phyloP scores from a whole-genome alignment of 208 protist genomes.

The Crithidia expoeki region DNA sequence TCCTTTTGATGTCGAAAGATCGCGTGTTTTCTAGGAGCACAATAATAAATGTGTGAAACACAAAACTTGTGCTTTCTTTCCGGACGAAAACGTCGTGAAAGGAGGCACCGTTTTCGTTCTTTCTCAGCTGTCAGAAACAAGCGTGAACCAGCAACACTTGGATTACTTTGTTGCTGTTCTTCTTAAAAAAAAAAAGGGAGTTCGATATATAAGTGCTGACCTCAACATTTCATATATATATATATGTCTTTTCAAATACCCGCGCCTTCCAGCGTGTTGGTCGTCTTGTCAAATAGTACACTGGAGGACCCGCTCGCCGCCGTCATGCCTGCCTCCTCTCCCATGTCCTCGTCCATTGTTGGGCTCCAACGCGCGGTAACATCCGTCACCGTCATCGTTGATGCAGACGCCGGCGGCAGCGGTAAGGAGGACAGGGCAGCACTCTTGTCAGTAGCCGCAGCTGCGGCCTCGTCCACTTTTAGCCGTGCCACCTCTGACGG shows the following conservation, averaged over 20 bases:
- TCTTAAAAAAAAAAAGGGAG: slow-evolving; percentile 21
- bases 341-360: neutral
- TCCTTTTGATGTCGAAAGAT: no score
- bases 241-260: neutral
- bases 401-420: neutral
- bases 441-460: neutral
- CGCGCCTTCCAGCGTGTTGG: slow-evolving; percentile 21
- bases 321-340: neutral
- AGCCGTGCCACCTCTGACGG: slow-evolving; percentile 16
- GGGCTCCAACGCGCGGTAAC: slow-evolving; percentile 3
- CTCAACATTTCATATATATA: no score
- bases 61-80: no score
- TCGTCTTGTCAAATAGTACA: slow-evolving; percentile 19
- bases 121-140: no score
- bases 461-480: neutral
- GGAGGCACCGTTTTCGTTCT: no score
- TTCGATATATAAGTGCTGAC: neutral
- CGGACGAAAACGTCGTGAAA: no score
- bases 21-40: no score
- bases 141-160: no score
- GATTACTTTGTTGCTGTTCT: no score
- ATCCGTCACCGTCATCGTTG: slow-evolving; percentile 12
- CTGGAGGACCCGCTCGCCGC: slow-evolving; percentile 15
- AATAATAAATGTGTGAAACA: no score
- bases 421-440: neutral